phyloP scores from a whole-genome alignment of 805 yeast species.

The Blastobotrys mokoenaii region DNA sequence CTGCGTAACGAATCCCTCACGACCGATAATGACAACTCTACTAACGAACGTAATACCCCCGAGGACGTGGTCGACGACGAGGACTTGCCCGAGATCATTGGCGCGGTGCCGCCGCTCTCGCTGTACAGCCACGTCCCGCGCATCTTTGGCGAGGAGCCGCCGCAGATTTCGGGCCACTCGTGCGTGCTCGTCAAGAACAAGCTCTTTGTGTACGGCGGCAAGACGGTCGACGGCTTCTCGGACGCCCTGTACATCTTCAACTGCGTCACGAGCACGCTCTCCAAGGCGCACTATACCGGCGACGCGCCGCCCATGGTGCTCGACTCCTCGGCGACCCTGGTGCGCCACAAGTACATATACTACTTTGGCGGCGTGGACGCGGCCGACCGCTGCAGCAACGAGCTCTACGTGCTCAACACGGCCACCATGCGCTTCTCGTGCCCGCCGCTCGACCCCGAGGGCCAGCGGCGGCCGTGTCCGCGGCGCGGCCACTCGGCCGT shows the following conservation, averaged over 20 bases:
- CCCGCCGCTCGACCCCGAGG: too few species aligned
- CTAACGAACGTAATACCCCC: too few species aligned
- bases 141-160: conserved; percentile 19
- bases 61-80: background rate
- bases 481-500: conserved; percentile 16
- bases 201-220: conserved; percentile 19
- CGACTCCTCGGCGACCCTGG: conserved; percentile 12
- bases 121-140: conserved; percentile 16
- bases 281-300: conserved; percentile 9
- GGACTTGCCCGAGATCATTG: too few species aligned
- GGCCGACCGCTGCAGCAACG: conserved; percentile 2
- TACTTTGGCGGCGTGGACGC: conserved; percentile 19
- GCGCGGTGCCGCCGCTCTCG: conserved; percentile 14
- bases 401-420: conserved; percentile 14
- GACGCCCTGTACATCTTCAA: conserved; percentile 15
- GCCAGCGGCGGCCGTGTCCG: conserved; percentile 12
- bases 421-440: conserved; percentile 6
- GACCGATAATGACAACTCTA: background rate
- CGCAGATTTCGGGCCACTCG: conserved; percentile 18
- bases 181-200: conserved; percentile 12
- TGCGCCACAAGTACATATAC: conserved; percentile 12
- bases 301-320: conserved; percentile 10
- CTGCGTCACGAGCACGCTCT: conserved; percentile 13
- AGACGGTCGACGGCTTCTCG: conserved; percentile 11
- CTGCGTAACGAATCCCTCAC: background rate